phyloP scores from a whole-genome alignment of 805 yeast species.

The Candida arabinofermentans region DNA sequence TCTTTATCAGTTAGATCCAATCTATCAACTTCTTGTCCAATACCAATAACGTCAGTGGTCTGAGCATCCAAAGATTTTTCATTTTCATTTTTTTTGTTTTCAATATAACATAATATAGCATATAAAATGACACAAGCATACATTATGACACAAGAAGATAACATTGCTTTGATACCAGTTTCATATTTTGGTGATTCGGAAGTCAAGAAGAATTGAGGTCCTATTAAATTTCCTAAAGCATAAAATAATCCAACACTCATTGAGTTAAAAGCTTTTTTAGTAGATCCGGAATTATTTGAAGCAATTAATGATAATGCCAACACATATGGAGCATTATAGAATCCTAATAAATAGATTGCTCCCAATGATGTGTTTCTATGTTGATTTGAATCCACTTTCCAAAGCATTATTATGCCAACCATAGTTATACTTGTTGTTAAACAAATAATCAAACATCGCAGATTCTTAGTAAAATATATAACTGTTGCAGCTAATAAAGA shows the following conservation, averaged over 20 bases:
- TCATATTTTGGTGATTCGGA: constrained; percentile 48
- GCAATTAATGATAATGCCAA: constrained; percentile 23
- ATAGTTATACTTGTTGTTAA: constrained; percentile 19
- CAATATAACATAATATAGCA: constrained; percentile 25
- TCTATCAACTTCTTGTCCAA: constrained; percentile 17
- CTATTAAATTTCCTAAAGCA: constrained; percentile 55
- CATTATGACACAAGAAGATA: constrained; percentile 23
- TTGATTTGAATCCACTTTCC: constrained; percentile 14
- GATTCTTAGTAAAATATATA: constrained; percentile 18
- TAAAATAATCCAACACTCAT: constrained; percentile 41
- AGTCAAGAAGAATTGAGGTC: constrained; percentile 59
- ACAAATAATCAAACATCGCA: constrained; percentile 26
- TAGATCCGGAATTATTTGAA: constrained; percentile 56
- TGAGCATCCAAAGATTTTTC: constrained; percentile 21
- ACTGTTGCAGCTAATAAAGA: constrained; percentile 23
- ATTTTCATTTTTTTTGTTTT: constrained; percentile 47
- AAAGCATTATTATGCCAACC: constrained; percentile 30
- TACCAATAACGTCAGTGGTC: constrained; percentile 9
- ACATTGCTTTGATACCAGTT: constrained; percentile 51
- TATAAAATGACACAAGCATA: constrained; percentile 14
- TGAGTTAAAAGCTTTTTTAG: constrained; percentile 47
- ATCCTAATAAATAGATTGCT: constrained; percentile 22
- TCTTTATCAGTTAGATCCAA: constrained; percentile 55
- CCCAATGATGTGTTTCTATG: constrained; percentile 22
- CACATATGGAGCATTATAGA: constrained; percentile 20